Conservation (phyloP, 108 stramenopile species). For the Skeletonema grethae region DNA sequence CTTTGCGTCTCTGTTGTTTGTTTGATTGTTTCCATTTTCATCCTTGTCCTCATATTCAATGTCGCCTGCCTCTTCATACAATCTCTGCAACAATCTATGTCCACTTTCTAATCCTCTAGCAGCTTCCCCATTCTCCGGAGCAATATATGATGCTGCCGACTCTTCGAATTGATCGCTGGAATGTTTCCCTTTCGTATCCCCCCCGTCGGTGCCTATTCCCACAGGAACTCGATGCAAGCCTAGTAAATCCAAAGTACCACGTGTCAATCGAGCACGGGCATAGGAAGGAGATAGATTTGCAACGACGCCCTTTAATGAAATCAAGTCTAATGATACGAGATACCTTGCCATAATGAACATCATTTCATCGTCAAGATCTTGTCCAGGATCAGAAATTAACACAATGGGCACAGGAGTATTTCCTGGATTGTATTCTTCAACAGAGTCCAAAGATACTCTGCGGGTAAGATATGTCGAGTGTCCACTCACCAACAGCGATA, state of each 20-base stretch:
- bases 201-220: constrained; percentile 51
- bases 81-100: constrained; percentile 36
- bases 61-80: constrained; percentile 44
- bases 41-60: constrained; percentile 25
- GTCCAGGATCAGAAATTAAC: constrained; percentile 48
- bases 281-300: constrained; percentile 33
- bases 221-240: constrained; percentile 50
- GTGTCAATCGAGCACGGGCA: constrained; percentile 46
- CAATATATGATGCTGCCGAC: constrained; percentile 48
- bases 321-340: constrained; percentile 35
- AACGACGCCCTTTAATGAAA: constrained; percentile 42
- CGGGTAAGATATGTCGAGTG: background rate
- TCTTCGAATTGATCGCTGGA: constrained; percentile 45
- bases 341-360: constrained; percentile 51
- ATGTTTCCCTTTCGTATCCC: constrained; percentile 29
- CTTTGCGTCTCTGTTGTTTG: constrained; percentile 15
- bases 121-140: constrained; percentile 42
- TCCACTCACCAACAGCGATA: background rate
- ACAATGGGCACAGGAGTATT: constrained; percentile 38
- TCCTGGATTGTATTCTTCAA: background rate
- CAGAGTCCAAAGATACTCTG: background rate
- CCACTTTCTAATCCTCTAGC: constrained; percentile 45
- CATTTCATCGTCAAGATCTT: constrained; percentile 59
- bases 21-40: constrained; percentile 5
- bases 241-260: constrained; percentile 48